Base-by-base conservation (phyloP, 768 basidiomycete species). In the Infundibulicybe gibba region DNA sequence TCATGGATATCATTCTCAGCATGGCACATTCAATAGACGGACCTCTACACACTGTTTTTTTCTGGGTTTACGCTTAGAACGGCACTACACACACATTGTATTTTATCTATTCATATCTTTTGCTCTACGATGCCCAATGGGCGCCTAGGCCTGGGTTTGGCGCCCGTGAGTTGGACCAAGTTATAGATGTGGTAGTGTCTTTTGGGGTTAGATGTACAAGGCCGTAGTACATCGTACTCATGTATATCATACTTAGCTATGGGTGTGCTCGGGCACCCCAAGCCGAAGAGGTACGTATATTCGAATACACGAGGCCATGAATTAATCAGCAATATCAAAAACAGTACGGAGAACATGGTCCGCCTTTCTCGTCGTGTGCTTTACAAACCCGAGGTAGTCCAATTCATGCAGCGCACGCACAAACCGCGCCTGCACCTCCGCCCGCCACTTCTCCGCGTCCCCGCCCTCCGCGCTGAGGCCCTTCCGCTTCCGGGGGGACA, bases 381-480 rank as follows among this genome's bases (percentile, higher is more conserved):
- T 87, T 58, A 91, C 67, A 56, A 92, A 79, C 6, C 90, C 90
- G 32, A 91, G 63, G 55, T 81, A 83, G 57, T 92, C 90, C 34
- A 93, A 72, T 56, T 91, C 89, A 49, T 93, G 90, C 60, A 92
- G 57, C 10, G 87, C 81, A 14, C 86, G 78, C 43, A 90, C 75
- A 60, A 92, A 93, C 15, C 90, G 72, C 35, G 85, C 87, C 57
- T 91, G 90, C 13, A 83, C 74, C 50, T 87, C 77, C 47, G 78
- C 46, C 53, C 72, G 74, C 84, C 81, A 84, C 53, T 68, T 67
- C 51, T 78, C 82, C 16, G 71, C 62, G 8, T 64, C 57, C 44
- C 57, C 57, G 3, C 51, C 45, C n/a, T 58, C 60, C 41, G 59
- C 60, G 11, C 49, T 60, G 49, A 61, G 60, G n/a, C 19, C 41